Conservation (phyloP, 352 stramenopile genomes). For the Phytophthora boehmeriae region DNA sequence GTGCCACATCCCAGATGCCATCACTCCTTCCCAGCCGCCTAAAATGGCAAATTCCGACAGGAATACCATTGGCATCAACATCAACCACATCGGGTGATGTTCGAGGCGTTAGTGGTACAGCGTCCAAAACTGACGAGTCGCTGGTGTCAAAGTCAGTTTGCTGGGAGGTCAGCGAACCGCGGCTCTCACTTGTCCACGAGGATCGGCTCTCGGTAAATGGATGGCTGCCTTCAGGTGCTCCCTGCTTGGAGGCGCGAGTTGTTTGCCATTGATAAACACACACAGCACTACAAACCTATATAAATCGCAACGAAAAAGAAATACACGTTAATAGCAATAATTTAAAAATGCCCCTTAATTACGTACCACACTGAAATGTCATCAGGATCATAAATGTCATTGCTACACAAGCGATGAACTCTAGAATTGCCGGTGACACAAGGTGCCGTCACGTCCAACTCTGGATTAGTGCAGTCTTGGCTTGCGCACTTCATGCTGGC, state of each 20-base stretch:
- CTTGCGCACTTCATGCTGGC: too few species aligned
- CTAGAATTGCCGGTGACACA: too few species aligned
- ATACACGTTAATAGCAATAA: too few species aligned
- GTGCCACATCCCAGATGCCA: slow-evolving; percentile 72
- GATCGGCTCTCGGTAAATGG: background rate
- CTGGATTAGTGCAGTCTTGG: too few species aligned
- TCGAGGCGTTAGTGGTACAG: too few species aligned
- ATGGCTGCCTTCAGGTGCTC: background rate
- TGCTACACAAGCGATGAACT: background rate
- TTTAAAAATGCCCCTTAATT: background rate
- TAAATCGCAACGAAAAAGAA: background rate
- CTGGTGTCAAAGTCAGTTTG: background rate
- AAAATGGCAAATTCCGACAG: background rate
- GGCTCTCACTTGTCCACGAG: background rate
- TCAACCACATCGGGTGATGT: background rate
- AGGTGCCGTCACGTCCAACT: too few species aligned
- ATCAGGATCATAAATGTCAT: background rate
- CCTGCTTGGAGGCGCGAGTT: background rate
- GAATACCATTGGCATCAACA: background rate
- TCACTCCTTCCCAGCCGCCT: background rate
- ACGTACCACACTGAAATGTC: background rate
- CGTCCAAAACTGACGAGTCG: background rate
- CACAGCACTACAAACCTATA: background rate
- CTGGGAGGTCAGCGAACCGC: background rate
- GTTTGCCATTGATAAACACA: background rate